Evolutionary conservation across 345 rosid species (phyloP).

Genomic region (Alliaria petiolata): DNA sequence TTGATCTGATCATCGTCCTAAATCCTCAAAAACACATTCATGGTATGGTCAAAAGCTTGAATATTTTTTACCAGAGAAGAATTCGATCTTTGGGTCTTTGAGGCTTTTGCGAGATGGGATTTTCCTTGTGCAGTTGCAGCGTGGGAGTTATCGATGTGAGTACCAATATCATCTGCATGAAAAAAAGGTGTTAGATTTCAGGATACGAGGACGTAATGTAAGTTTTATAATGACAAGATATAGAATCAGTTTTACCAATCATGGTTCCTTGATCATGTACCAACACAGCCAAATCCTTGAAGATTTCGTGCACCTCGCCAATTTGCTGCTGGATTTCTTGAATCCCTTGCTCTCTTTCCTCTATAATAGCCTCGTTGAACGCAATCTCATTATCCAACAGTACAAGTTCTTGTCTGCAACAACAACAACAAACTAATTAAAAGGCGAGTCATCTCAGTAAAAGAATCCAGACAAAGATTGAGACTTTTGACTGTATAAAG

Average conservation of each 20-base stretch:
- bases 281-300: conserved; percentile 88
- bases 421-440: conserved; percentile 14
- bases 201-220: background rate
- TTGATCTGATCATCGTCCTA: background rate
- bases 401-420: conserved; percentile 74
- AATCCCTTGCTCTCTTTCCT: conserved; percentile 94
- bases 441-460: background rate
- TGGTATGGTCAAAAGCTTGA: background rate
- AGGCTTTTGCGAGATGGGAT: conserved; percentile 78
- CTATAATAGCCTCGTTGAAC: conserved; percentile 87
- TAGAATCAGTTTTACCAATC: conserved; percentile 50
- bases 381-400: conserved; percentile 85
- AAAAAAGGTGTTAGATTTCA: background rate
- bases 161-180: conserved; percentile 68
- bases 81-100: conserved; percentile 87
- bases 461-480: background rate
- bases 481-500: background rate
- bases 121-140: conserved; percentile 81
- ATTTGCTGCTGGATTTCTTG: conserved; percentile 93
- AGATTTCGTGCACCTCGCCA: conserved; percentile 92
- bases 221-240: background rate
- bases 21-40: background rate
- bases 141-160: conserved; percentile 68
- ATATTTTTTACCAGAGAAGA: conserved; percentile 72
- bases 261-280: conserved; percentile 95